Conservation (phyloP, 192 early-diverging fungal species). For the Rhizophlyctis rosea region DNA sequence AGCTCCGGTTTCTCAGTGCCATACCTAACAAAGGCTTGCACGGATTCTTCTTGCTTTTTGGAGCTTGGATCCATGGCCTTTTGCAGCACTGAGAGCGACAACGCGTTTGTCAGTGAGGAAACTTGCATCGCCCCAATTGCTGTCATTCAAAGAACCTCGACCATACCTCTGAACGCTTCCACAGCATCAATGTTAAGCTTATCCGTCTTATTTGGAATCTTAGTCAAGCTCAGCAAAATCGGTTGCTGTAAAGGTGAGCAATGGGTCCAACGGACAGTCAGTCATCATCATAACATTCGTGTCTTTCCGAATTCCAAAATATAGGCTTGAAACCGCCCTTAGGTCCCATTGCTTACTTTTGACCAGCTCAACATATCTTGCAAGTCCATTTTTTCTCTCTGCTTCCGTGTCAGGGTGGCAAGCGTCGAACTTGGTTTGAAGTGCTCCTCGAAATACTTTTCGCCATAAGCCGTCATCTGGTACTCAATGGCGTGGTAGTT, state of each 20-base stretch:
- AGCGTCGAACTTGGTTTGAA: constrained; percentile 16
- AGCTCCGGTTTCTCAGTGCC: constrained; percentile 38
- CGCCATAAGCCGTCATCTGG: constrained; percentile 29
- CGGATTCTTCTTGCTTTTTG: constrained; percentile 38
- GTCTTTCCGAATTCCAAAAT: too few species aligned
- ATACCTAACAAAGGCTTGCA: constrained; percentile 28
- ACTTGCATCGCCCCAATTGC: too few species aligned
- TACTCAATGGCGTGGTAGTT: constrained; percentile 29
- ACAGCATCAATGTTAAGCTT: constrained; percentile 23
- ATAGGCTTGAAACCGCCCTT: too few species aligned
- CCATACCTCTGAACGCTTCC: constrained; percentile 35
- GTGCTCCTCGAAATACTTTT: constrained; percentile 44
- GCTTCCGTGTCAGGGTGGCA: constrained; percentile 29
- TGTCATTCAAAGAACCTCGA: background rate
- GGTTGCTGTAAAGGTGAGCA: constrained; percentile 15
- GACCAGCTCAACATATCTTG: constrained; percentile 34
- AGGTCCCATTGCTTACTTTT: constrained; percentile 28
- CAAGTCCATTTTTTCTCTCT: constrained; percentile 19
- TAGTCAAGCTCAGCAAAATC: constrained; percentile 24
- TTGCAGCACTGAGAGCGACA: constrained; percentile 18
- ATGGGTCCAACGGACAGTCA: background rate
- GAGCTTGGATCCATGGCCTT: constrained; percentile 36
- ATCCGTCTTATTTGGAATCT: constrained; percentile 30
- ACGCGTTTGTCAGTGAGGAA: background rate
- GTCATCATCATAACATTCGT: constrained; percentile 1